phyloP scores from a whole-genome alignment of 2,329 filamentous ascomycete genomes.

The Botrytis aclada region DNA sequence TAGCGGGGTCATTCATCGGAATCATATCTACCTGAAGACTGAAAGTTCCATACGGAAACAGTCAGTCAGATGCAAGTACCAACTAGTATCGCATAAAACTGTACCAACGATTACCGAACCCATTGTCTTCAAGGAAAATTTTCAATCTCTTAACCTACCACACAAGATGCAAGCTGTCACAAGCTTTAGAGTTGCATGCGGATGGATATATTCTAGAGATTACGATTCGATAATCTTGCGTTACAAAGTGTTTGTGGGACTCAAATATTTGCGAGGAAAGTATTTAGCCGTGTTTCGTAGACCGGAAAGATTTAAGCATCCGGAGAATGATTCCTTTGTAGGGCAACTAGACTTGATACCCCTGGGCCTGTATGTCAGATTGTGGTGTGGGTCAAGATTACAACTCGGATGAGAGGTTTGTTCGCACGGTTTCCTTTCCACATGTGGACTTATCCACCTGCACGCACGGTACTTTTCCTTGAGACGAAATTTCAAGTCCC shows the following conservation, averaged over 20 bases:
- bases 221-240: background rate
- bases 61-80: background rate
- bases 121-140: background rate
- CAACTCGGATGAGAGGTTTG: background rate
- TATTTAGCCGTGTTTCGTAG: background rate
- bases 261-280: background rate
- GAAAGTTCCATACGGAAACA: background rate
- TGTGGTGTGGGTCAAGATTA: background rate
- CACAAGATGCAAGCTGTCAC: background rate
- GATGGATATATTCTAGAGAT: no score
- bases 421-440: background rate
- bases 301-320: background rate
- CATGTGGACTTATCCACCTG: background rate
- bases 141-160: background rate
- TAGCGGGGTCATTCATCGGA: background rate
- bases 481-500: background rate
- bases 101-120: background rate
- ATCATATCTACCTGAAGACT: background rate
- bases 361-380: background rate
- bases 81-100: background rate
- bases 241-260: background rate
- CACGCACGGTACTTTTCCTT: background rate
- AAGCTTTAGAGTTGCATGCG: background rate
- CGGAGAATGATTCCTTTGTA: background rate
- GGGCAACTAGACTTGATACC: background rate